These are phyloP conservation scores for Yamadazyma phyllophila DNA, from an alignment of 805 yeast genomes.

Conservation along the genomic window DNA sequence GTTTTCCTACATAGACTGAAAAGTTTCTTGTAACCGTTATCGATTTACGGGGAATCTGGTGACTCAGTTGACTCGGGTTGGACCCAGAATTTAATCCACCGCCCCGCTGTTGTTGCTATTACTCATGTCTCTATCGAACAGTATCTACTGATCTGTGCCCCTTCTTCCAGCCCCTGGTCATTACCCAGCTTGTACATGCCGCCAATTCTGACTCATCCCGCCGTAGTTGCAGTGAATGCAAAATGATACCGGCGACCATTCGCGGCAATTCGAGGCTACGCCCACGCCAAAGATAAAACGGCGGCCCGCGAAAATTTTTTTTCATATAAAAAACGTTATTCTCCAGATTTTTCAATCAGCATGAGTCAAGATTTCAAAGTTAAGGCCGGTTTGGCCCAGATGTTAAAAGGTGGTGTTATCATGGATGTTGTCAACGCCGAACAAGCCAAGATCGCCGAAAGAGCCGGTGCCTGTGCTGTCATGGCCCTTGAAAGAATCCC, in stretches of 20 bases:
- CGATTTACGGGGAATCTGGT: too few species aligned
- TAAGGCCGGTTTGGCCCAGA: slow-evolving; percentile 80
- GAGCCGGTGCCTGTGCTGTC: slow-evolving; percentile 86
- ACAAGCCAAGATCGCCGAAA: slow-evolving; percentile 77
- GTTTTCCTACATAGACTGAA: too few species aligned
- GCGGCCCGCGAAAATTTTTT: neutral
- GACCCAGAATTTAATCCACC: too few species aligned
- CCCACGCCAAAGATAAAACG: neutral
- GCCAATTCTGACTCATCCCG: neutral
- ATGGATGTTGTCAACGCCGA: slow-evolving; percentile 78
- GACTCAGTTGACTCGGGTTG: too few species aligned
- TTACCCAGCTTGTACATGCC: too few species aligned
- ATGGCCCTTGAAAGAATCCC: slow-evolving; percentile 87
- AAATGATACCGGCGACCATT: neutral
- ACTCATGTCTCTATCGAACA: too few species aligned
- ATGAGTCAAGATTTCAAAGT: slow-evolving; percentile 37
- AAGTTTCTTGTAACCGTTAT: too few species aligned
- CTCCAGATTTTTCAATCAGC: neutral
- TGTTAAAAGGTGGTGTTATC: slow-evolving; percentile 77
- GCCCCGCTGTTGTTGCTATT: too few species aligned
- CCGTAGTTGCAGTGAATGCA: too few species aligned
- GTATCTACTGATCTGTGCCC: too few species aligned
- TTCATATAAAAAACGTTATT: neutral
- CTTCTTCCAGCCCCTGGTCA: too few species aligned
- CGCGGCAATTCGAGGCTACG: neutral